A percentile compares a stretch with the other conserved stretches of the same genome.
Evolutionary conservation across 768 basidiomycete species (phyloP).

Genomic region (Tulasnella sp.): DNA sequence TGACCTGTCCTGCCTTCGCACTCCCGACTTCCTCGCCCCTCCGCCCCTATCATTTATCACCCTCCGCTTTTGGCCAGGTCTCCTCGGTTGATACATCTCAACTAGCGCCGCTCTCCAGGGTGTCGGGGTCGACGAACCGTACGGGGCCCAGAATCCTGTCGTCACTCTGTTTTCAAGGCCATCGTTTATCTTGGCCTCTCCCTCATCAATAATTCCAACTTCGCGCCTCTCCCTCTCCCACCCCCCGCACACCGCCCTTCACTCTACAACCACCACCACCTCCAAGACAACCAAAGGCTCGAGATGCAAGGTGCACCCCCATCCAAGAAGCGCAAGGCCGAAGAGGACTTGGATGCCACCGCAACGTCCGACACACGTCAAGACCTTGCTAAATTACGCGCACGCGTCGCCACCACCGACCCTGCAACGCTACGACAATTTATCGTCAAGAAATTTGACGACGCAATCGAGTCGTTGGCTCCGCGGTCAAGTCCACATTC

Average conservation of each 20-base stretch:
- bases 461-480: conserved; percentile 3
- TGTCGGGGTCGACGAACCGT: background rate
- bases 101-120: background rate
- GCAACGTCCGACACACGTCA: background rate
- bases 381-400: conserved; percentile 10
- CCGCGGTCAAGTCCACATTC: background rate
- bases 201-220: background rate
- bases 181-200: background rate
- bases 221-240: conserved; percentile 7
- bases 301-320: background rate
- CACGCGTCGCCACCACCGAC: conserved; percentile 10
- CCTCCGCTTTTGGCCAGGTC: background rate
- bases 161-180: background rate
- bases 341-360: background rate
- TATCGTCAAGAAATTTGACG: conserved; percentile 14
- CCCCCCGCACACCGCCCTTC: background rate
- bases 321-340: conserved; percentile 16
- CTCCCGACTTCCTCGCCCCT: background rate
- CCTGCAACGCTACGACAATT: conserved; percentile 11
- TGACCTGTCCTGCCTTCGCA: background rate
- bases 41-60: background rate
- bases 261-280: background rate
- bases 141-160: background rate
- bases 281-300: background rate
- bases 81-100: background rate